These are phyloP conservation scores for Eucalyptus caleyi DNA, from an alignment of 345 rosid species.

Conservation along the genomic window DNA sequence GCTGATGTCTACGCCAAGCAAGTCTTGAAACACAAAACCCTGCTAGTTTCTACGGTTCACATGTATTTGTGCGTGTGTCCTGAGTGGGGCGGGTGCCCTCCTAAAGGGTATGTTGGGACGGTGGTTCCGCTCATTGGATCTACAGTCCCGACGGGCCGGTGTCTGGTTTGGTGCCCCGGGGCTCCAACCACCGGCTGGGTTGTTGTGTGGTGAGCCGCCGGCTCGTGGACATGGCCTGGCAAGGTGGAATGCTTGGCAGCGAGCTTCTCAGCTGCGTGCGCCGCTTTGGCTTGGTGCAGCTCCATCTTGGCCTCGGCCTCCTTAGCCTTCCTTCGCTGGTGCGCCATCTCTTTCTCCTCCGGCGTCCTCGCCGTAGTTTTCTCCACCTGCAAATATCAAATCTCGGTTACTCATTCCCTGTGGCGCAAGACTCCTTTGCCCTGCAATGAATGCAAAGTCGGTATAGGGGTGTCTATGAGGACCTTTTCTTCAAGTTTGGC, in stretches of 20 bases:
- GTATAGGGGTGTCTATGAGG: neutral
- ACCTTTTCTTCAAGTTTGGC: constrained; percentile 59
- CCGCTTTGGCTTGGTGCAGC: constrained; percentile 57
- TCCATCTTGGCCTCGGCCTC: constrained; percentile 65
- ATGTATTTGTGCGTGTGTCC: neutral
- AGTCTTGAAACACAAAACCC: neutral
- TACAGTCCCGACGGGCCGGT: neutral
- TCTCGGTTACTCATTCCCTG: neutral
- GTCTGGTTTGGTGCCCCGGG: neutral
- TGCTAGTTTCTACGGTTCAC: neutral
- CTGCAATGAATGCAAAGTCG: neutral
- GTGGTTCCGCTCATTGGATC: neutral
- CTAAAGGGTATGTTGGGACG: constrained; percentile 3
- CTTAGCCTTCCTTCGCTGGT: constrained; percentile 43
- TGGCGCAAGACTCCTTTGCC: neutral
- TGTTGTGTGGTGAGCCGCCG: neutral
- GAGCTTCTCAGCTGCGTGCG: constrained; percentile 32
- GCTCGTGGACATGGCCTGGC: neutral
- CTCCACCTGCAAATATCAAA: constrained; percentile 22
- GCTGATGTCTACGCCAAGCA: neutral
- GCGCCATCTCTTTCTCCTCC: constrained; percentile 48
- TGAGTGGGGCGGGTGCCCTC: constrained; percentile 1
- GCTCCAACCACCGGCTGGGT: neutral
- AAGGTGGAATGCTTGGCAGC: constrained; percentile 4
- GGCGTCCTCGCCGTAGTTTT: constrained; percentile 33